Conservation (phyloP, 129 eudicot genomes). For the Centella asiatica region DNA sequence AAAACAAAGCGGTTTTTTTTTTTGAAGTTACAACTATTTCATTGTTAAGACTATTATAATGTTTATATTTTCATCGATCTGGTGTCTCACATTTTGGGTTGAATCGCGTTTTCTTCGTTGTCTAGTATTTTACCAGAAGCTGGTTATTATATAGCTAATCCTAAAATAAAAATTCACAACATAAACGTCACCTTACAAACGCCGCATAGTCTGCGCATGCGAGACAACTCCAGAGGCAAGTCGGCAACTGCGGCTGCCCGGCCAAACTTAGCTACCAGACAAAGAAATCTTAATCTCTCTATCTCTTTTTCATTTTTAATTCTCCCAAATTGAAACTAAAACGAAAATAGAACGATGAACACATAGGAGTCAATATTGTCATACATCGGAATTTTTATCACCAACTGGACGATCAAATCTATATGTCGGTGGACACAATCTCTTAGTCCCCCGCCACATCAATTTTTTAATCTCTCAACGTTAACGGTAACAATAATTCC, state of each 20-base stretch:
- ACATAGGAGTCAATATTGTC: background rate
- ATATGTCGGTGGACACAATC: background rate
- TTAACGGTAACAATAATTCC: too few species aligned
- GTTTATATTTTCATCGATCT: too few species aligned
- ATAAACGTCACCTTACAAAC: background rate
- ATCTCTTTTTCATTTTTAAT: background rate
- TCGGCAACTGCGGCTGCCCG: constrained; percentile 14
- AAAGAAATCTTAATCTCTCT: background rate
- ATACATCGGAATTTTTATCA: too few species aligned
- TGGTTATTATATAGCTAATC: background rate
- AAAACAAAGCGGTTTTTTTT: too few species aligned
- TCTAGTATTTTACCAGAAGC: too few species aligned
- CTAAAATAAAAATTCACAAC: background rate
- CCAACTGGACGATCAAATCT: background rate
- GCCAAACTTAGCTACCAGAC: background rate
- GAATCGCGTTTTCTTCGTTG: too few species aligned
- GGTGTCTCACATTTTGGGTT: too few species aligned
- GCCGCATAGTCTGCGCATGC: constrained; percentile 1
- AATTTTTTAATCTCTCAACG: too few species aligned
- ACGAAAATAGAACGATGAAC: too few species aligned
- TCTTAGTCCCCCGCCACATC: background rate
- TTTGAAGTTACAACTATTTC: too few species aligned
- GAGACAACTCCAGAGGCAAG: constrained; percentile 9
- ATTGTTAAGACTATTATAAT: too few species aligned
- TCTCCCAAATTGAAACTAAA: background rate